A percentile compares a stretch with the other conserved stretches of the same genome.
These are phyloP conservation scores for Allomyces arbusculus DNA, from an alignment of 192 early-diverging fungal species.

Conservation along the genomic window DNA sequence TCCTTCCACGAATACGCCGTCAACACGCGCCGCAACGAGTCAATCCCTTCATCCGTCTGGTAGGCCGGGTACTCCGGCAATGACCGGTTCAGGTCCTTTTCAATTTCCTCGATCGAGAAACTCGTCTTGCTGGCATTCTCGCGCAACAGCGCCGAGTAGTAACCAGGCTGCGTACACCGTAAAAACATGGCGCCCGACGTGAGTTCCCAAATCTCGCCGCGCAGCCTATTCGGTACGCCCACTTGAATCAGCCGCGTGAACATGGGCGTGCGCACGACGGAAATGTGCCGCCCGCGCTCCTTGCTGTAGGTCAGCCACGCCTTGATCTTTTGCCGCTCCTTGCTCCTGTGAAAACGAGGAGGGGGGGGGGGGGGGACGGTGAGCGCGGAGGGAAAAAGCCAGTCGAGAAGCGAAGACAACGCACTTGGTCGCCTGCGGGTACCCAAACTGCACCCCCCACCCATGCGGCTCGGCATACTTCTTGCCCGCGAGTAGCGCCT, in stretches of 20 bases:
- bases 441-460: conserved; percentile 27
- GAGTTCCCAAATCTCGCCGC: conserved; percentile 89
- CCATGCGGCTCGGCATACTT: conserved; percentile 19
- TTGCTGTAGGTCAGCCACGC: conserved; percentile 21
- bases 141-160: conserved; percentile 51
- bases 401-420: background rate
- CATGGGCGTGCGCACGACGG: conserved; percentile 51
- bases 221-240: conserved; percentile 65
- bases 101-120: conserved; percentile 76
- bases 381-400: too few relatives aligned
- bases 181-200: conserved; percentile 72
- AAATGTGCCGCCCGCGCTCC: conserved; percentile 75
- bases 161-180: conserved; percentile 63
- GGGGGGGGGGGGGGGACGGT: too few relatives aligned
- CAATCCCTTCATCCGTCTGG: conserved; percentile 76
- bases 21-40: conserved; percentile 77
- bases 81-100: conserved; percentile 84
- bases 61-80: conserved; percentile 86
- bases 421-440: background rate
- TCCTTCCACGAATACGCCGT: conserved; percentile 66
- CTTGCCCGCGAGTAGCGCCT: conserved; percentile 40
- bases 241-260: conserved; percentile 78
- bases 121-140: conserved; percentile 52
- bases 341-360: background rate
- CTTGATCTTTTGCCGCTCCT: conserved; percentile 14